Evolutionary conservation across 2,329 filamentous ascomycete species (phyloP).

Genomic region (Paramyrothecium roridum): DNA sequence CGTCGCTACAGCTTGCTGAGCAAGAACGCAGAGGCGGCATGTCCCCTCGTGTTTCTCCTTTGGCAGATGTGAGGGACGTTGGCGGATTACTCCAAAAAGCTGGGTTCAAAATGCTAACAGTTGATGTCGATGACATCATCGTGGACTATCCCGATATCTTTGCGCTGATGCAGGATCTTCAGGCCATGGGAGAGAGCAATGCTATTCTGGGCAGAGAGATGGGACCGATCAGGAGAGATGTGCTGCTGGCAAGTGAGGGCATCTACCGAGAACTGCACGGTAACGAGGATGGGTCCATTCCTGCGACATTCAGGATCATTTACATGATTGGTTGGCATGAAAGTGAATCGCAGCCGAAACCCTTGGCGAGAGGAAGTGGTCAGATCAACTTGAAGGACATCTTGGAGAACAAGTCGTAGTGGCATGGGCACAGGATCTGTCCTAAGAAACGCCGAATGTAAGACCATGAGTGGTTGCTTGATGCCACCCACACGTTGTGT

Average conservation of each 20-base stretch:
- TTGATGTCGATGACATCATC: slow-evolving; percentile 95
- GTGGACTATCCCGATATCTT: slow-evolving; percentile 91
- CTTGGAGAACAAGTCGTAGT: slow-evolving; percentile 40
- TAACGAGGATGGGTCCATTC: slow-evolving; percentile 71
- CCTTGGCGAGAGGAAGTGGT: slow-evolving; percentile 78
- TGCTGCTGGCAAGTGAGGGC: slow-evolving; percentile 79
- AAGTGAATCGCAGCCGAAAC: slow-evolving; percentile 72
- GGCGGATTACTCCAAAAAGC: slow-evolving; percentile 82
- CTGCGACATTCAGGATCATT: slow-evolving; percentile 91
- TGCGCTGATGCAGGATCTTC: slow-evolving; percentile 87
- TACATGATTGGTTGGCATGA: slow-evolving; percentile 99
- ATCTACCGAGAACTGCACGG: slow-evolving; percentile 89
- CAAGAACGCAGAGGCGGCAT: slow-evolving; percentile 89
- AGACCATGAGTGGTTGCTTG: not conserved
- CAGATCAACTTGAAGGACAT: slow-evolving; percentile 88
- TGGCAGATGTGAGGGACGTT: slow-evolving; percentile 89
- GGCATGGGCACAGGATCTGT: slow-evolving; percentile 2
- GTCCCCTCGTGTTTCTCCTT: slow-evolving; percentile 82
- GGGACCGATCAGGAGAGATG: slow-evolving; percentile 74
- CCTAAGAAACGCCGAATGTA: slow-evolving; percentile 1
- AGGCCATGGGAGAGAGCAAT: slow-evolving; percentile 95
- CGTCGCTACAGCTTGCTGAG: slow-evolving; percentile 88
- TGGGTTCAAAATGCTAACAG: slow-evolving; percentile 92
- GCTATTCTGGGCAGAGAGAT: slow-evolving; percentile 82
- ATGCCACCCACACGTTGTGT: slow-evolving; percentile 4